Percentiles rank a stretch among this genome's conserved stretches.
phyloP scores from a whole-genome alignment of 805 yeast genomes.

The Deakozyma indianensis region DNA sequence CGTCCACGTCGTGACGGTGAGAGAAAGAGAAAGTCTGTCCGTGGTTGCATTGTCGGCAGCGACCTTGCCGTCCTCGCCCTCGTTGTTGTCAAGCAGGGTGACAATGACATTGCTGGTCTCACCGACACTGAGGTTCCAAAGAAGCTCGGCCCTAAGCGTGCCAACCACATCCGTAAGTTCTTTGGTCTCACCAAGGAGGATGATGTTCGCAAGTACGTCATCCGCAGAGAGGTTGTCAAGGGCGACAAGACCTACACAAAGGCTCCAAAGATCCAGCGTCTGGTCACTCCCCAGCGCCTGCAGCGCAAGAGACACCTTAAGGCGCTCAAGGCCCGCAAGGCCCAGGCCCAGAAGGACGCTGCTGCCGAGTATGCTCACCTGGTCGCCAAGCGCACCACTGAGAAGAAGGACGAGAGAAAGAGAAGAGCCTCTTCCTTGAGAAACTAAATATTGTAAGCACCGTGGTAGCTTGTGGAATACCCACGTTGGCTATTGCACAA shows the following conservation, averaged over 20 bases:
- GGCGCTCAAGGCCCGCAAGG: slow-evolving; percentile 88
- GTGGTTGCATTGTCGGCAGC: slow-evolving; percentile 97
- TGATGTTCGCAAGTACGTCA: slow-evolving; percentile 81
- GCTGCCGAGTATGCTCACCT: slow-evolving; percentile 99
- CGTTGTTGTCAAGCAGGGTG: slow-evolving; percentile 95
- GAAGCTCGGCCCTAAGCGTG: slow-evolving; percentile 99
- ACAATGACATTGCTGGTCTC: slow-evolving; percentile 85
- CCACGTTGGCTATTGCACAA: too few relatives aligned
- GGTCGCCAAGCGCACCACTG: slow-evolving; percentile 95
- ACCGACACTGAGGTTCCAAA: slow-evolving; percentile 92
- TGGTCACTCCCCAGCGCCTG: slow-evolving; percentile 96
- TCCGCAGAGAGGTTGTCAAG: slow-evolving; percentile 97
- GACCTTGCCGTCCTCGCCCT: slow-evolving; percentile 94
- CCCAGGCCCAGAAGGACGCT: slow-evolving; percentile 98
- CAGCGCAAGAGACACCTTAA: slow-evolving; percentile 98
- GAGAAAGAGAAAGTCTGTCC: slow-evolving; percentile 99
- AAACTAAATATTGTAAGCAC: slow-evolving; percentile 10
- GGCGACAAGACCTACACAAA: slow-evolving; percentile 98
- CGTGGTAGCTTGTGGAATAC: background rate
- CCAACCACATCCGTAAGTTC: slow-evolving; percentile 99
- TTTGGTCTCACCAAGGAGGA: slow-evolving; percentile 93
- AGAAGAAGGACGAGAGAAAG: slow-evolving; percentile 97
- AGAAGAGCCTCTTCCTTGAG: slow-evolving; percentile 98
- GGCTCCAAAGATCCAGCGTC: slow-evolving; percentile 99
- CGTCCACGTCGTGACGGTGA: slow-evolving; percentile 99